These are phyloP conservation scores for Liquidambar formosana DNA, from an alignment of 164 flowering plant species.

Conservation along the genomic window DNA sequence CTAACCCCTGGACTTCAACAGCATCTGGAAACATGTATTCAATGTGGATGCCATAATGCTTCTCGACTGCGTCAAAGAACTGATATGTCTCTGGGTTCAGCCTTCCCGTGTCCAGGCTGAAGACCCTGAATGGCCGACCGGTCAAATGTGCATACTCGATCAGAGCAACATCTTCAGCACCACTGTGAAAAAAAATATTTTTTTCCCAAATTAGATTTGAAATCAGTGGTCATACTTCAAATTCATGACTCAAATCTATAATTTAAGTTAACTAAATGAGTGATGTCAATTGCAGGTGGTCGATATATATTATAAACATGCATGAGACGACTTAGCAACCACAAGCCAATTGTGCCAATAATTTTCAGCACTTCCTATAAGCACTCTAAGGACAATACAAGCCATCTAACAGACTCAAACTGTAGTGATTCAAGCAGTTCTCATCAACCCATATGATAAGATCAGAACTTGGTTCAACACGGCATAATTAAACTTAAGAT, in stretches of 20 bases:
- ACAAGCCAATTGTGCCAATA: too few relatives aligned
- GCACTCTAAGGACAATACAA: too few relatives aligned
- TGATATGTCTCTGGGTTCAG: slow-evolving; percentile 85
- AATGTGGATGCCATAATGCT: slow-evolving; percentile 74
- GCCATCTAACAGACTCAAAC: too few relatives aligned
- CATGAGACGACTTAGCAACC: too few relatives aligned
- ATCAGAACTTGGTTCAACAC: too few relatives aligned
- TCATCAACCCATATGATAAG: too few relatives aligned
- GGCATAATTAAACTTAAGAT: too few relatives aligned
- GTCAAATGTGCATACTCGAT: slow-evolving; percentile 90
- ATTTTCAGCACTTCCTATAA: too few relatives aligned
- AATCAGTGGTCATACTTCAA: not conserved
- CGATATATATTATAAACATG: too few relatives aligned
- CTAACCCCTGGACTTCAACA: slow-evolving; percentile 84
- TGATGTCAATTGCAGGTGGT: too few relatives aligned
- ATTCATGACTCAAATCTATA: not conserved
- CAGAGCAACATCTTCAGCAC: slow-evolving; percentile 96
- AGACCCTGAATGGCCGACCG: slow-evolving; percentile 90
- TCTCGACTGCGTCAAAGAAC: slow-evolving; percentile 77
- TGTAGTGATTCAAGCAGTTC: too few relatives aligned
- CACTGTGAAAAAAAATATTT: slow-evolving; percentile 53
- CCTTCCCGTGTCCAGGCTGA: slow-evolving; percentile 95
- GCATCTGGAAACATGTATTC: slow-evolving; percentile 99
- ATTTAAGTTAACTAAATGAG: too few relatives aligned
- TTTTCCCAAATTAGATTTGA: not conserved